Percentiles rank a stretch among this genome's conserved stretches.
phyloP scores from a whole-genome alignment of 768 basidiomycete genomes.

The Pisolithus marmoratus region DNA sequence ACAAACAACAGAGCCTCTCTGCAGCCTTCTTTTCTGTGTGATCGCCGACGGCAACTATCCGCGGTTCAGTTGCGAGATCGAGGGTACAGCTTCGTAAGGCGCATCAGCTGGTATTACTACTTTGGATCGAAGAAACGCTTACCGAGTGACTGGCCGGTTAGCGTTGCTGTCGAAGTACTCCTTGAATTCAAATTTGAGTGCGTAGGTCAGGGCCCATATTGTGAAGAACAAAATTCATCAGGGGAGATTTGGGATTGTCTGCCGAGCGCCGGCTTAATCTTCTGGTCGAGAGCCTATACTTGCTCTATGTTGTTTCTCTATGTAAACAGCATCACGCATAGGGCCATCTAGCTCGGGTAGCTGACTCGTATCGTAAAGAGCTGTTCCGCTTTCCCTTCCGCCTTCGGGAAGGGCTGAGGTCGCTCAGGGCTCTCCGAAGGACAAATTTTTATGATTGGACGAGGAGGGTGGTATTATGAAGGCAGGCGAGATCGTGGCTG shows the following conservation, averaged over 20 bases:
- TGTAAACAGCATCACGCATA: slow-evolving; percentile 31
- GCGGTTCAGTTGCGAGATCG: slow-evolving; percentile 21
- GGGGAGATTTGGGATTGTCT: slow-evolving; percentile 48
- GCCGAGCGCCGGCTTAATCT: slow-evolving; percentile 26
- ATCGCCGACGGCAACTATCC: slow-evolving; percentile 60
- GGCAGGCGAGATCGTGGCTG: slow-evolving; percentile 11
- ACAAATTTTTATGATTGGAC: slow-evolving; percentile 12
- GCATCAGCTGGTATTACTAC: slow-evolving; percentile 1
- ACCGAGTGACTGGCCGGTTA: slow-evolving; percentile 17
- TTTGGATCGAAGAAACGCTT: background rate
- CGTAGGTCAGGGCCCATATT: slow-evolving; percentile 1
- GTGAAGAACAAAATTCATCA: slow-evolving; percentile 36
- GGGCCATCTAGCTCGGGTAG: slow-evolving; percentile 24
- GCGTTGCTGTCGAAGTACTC: slow-evolving; percentile 11
- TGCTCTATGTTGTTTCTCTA: slow-evolving; percentile 22
- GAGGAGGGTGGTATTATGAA: slow-evolving; percentile 25
- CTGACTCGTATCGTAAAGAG: background rate
- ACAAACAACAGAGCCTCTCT: slow-evolving; percentile 69
- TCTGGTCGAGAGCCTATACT: slow-evolving; percentile 4
- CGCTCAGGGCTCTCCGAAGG: background rate
- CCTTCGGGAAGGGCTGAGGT: background rate
- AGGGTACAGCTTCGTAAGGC: slow-evolving; percentile 17
- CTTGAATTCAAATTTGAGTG: slow-evolving; percentile 11
- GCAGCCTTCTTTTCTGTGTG: slow-evolving; percentile 53
- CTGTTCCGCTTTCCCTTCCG: slow-evolving; percentile 1